Evolutionary conservation across 1,284 basidiomycete genomes (phyloP).

Genomic region (Singerocomus inundabilis): DNA sequence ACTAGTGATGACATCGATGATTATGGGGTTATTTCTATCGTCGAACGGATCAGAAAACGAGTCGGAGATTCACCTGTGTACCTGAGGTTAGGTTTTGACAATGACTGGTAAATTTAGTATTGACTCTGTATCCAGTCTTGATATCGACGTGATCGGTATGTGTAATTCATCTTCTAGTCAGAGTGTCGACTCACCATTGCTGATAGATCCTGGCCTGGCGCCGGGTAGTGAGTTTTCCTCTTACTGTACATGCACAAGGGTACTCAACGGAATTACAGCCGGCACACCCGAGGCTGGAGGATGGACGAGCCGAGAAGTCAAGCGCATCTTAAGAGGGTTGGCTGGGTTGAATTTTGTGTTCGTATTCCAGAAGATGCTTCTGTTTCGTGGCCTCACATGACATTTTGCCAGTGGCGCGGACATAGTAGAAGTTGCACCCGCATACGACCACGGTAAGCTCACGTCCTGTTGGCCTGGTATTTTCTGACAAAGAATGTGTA

Average conservation of each 20-base stretch:
- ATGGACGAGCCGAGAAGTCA: conserved; percentile 79
- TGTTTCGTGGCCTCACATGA: background rate
- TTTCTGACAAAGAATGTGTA: conserved; percentile 34
- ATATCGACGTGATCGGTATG: conserved; percentile 76
- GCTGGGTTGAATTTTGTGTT: conserved; percentile 78
- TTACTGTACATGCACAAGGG: background rate
- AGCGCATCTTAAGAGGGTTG: conserved; percentile 74
- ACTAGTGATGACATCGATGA: conserved; percentile 78
- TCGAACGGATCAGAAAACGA: conserved; percentile 58
- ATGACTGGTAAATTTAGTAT: background rate
- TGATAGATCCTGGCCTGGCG: conserved; percentile 71
- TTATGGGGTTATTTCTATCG: conserved; percentile 58
- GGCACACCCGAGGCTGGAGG: conserved; percentile 85
- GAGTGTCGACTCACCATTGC: conserved; percentile 7
- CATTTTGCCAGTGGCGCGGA: conserved; percentile 23
- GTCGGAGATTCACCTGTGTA: conserved; percentile 74
- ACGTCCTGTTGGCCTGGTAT: conserved; percentile 14
- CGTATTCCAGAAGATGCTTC: conserved; percentile 24
- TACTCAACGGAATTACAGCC: conserved; percentile 40
- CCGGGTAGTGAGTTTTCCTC: conserved; percentile 61
- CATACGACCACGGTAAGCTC: conserved; percentile 64
- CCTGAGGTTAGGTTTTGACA: conserved; percentile 50
- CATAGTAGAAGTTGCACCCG: conserved; percentile 80
- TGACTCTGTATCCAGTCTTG: conserved; percentile 44
- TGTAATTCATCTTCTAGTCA: conserved; percentile 4